Conservation (phyloP, 257 asterid species). For the Rehmannia glutinosa region DNA sequence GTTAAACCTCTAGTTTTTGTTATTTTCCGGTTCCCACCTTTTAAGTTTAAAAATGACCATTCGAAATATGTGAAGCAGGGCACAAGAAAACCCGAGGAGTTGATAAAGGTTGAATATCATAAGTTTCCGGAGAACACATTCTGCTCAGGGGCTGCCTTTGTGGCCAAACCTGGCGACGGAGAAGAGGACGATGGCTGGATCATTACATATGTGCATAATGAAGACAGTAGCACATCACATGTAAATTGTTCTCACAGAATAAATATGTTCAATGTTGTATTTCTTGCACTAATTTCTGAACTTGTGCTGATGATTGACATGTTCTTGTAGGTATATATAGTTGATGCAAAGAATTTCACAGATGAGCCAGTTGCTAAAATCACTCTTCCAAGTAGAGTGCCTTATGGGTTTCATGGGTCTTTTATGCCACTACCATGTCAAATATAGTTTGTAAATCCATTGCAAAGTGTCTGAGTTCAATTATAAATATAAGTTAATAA, state of each 20-base stretch:
- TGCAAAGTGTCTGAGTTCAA: too few relatives aligned
- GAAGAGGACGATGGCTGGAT: conserved; percentile 73
- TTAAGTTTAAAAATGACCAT: too few relatives aligned
- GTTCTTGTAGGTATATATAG: conserved; percentile 38
- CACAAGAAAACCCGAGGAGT: too few relatives aligned
- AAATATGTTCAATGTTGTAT: too few relatives aligned
- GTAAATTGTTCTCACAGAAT: conserved; percentile 22
- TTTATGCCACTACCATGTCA: conserved; percentile 23
- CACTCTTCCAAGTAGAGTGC: conserved; percentile 51
- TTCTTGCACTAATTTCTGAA: background rate
- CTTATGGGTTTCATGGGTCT: conserved; percentile 71
- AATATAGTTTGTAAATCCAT: background rate
- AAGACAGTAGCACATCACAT: conserved; percentile 41
- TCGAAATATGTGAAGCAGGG: too few relatives aligned
- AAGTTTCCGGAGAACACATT: conserved; percentile 44
- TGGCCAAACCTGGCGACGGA: conserved; percentile 28
- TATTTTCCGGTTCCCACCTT: too few relatives aligned
- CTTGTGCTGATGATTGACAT: background rate
- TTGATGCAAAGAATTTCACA: conserved; percentile 47
- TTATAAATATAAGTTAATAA: background rate
- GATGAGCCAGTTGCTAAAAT: conserved; percentile 39
- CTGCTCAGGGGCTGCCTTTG: conserved; percentile 57
- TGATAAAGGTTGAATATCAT: conserved; percentile 43
- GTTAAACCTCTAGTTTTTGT: too few relatives aligned
- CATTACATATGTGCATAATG: conserved; percentile 43